A percentile compares a stretch with the other conserved stretches of the same genome.
Conservation (phyloP, 192 early-diverging fungal genomes). For the Coemansia nantahalensis region DNA sequence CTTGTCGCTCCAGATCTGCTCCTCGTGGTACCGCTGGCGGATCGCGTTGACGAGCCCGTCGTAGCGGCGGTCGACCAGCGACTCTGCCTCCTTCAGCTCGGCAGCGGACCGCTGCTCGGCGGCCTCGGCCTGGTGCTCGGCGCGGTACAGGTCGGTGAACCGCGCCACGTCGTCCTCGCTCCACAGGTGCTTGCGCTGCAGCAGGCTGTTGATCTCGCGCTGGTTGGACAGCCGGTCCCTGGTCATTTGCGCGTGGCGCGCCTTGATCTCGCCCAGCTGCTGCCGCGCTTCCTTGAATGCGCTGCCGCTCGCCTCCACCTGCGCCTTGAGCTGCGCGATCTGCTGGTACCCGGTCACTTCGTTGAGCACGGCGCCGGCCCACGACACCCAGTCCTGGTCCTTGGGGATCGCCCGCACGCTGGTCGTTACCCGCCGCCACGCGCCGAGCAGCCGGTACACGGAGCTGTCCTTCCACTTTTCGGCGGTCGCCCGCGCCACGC, state of each 20-base stretch:
- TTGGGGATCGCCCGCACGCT: conserved; percentile 20
- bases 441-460: conserved; percentile 2
- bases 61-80: conserved; percentile 63
- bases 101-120: conserved; percentile 45
- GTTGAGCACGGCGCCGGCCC: conserved; percentile 58
- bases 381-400: conserved; percentile 41
- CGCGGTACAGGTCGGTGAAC: conserved; percentile 73
- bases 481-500: conserved; percentile 7
- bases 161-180: conserved; percentile 67
- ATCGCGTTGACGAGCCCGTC: conserved; percentile 63
- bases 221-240: conserved; percentile 60
- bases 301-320: conserved; percentile 53
- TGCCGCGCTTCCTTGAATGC: conserved; percentile 54
- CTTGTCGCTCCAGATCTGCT: conserved; percentile 86
- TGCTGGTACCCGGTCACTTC: conserved; percentile 68
- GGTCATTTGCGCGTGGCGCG: conserved; percentile 57
- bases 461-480: conserved; percentile 17
- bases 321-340: conserved; percentile 63
- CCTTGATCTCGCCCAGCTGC: conserved; percentile 52
- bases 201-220: conserved; percentile 71
- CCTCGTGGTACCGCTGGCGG: conserved; percentile 78
- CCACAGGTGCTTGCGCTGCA: conserved; percentile 79
- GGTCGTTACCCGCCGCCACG: conserved; percentile 8
- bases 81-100: conserved; percentile 57
- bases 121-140: conserved; percentile 65